Evolutionary conservation across 2,329 filamentous ascomycete species (phyloP), one percentile per base, ranked within the genome.

Genomic region (Alternaria arbusti): DNA sequence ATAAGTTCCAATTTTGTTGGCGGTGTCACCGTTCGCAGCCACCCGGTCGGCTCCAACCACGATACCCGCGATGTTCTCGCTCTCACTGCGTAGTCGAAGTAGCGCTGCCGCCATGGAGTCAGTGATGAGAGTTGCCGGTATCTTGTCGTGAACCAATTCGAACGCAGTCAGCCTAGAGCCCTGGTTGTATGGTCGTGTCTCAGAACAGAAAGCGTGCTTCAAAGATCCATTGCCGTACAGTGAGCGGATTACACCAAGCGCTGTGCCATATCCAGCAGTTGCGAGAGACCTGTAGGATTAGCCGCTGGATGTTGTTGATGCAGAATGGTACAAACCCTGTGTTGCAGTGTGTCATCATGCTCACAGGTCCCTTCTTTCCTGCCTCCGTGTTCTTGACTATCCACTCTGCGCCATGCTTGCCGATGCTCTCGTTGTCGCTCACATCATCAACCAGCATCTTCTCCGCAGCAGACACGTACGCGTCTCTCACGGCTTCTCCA

Each of bases 1-100:
- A 79, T 99, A 98, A 0, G 96, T 99, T 55, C 96, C 96, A 65
- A 99, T 96, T 84, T 99, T 99, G 84, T 99, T 99, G 59, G 96
- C 96, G 0, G 96, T 98, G 82, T 99, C 96, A 28, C 96, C 96
- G 74, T 99, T 99, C 54, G 94, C 92, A 30, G 95, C 96, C 13
- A 99, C 96, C 60, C 96, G 89, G 79, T 99, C 96, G 3, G 96
- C 96, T 26, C 96, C 96, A 0, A 99, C 96, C 28, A 99, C 90
- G 55, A 99, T 92, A 6, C 94, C 95, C 6, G 89, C 87, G 63
- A 99, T 92, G 73, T 90, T 89, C 75, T 89, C 86, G 40, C 85
- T 74, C 62, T 80, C 63, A 69, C 85, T 82, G 70, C 89, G 89
- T 49, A 87, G 83, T 23, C 86, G 87, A 76, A 99, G 91, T 9